Conservation (phyloP, 2,329 filamentous ascomycete species). For the Cordyceps javanica region DNA sequence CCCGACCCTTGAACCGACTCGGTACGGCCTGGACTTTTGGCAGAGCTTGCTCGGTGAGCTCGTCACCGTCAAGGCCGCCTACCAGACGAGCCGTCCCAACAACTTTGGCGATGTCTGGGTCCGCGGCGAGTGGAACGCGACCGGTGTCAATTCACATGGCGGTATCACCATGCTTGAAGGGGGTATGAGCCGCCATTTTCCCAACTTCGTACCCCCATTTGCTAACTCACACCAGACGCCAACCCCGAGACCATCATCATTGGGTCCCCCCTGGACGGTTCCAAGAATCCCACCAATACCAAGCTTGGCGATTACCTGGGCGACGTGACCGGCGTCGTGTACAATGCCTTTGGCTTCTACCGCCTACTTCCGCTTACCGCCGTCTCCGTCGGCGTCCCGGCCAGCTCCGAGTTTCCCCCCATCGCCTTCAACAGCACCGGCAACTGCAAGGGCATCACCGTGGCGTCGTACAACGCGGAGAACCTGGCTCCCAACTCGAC, state of each 20-base stretch:
- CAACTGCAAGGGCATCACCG: constrained; percentile 54
- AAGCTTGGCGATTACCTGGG: constrained; percentile 60
- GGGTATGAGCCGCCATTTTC: constrained; percentile 28
- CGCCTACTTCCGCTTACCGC: constrained; percentile 58
- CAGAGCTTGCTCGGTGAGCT: constrained; percentile 62
- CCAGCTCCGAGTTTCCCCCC: constrained; percentile 41
- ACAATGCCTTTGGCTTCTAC: constrained; percentile 63
- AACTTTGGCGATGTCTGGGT: constrained; percentile 65
- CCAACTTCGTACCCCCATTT: background rate
- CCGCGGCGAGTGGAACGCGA: constrained; percentile 56
- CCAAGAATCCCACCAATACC: constrained; percentile 50
- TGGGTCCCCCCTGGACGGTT: constrained; percentile 58
- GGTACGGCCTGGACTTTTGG: constrained; percentile 69
- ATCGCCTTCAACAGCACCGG: constrained; percentile 48
- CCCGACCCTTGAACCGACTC: constrained; percentile 51
- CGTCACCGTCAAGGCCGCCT: constrained; percentile 54
- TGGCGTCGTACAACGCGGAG: constrained; percentile 65
- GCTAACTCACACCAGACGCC: constrained; percentile 40
- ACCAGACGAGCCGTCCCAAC: constrained; percentile 55
- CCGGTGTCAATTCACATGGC: constrained; percentile 56
- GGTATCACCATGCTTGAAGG: constrained; percentile 57
- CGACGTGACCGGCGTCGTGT: constrained; percentile 64
- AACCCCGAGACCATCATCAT: constrained; percentile 66
- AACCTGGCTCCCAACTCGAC: constrained; percentile 54
- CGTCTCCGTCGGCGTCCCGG: constrained; percentile 40